Evolutionary conservation across 140 eudicot species (phyloP).

Genomic region (Stevia rebaudiana): DNA sequence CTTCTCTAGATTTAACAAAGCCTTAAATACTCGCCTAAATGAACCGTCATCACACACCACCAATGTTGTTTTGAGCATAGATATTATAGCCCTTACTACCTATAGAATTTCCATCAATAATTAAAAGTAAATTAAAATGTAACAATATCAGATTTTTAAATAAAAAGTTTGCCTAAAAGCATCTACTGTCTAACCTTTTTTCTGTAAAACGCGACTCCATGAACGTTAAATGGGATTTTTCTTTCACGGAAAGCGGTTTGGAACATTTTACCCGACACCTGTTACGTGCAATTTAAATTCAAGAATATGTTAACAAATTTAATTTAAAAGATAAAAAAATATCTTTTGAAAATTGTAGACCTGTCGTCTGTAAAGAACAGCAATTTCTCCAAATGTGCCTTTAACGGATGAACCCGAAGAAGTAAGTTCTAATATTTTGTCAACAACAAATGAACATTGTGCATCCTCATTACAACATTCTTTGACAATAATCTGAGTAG

Average conservation of each 20-base stretch:
- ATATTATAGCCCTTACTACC: slow-evolving; percentile 75
- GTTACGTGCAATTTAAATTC: slow-evolving; percentile 12
- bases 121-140: slow-evolving; percentile 8
- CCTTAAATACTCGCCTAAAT: slow-evolving; percentile 75
- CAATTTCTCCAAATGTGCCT: slow-evolving; percentile 64
- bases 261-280: slow-evolving; percentile 84
- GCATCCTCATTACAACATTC: slow-evolving; percentile 89
- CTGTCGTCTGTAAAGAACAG: slow-evolving; percentile 98
- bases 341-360: slow-evolving; percentile 27
- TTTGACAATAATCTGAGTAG: slow-evolving; percentile 61
- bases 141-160: background rate
- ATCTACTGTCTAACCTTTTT: slow-evolving; percentile 55
- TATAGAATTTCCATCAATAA: slow-evolving; percentile 20
- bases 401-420: slow-evolving; percentile 51
- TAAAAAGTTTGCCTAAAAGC: slow-evolving; percentile 14
- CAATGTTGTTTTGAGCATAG: slow-evolving; percentile 82
- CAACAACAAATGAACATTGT: slow-evolving; percentile 92
- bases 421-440: slow-evolving; percentile 74
- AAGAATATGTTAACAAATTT: slow-evolving; percentile 14
- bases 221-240: slow-evolving; percentile 82
- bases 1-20: slow-evolving; percentile 67
- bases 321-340: background rate
- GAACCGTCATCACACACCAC: slow-evolving; percentile 79
- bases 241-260: slow-evolving; percentile 77
- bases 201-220: slow-evolving; percentile 92